These are phyloP conservation scores for Straminergon stramineum DNA, from an alignment of 225 moss, liverwort and hornwort species.

Conservation along the genomic window DNA sequence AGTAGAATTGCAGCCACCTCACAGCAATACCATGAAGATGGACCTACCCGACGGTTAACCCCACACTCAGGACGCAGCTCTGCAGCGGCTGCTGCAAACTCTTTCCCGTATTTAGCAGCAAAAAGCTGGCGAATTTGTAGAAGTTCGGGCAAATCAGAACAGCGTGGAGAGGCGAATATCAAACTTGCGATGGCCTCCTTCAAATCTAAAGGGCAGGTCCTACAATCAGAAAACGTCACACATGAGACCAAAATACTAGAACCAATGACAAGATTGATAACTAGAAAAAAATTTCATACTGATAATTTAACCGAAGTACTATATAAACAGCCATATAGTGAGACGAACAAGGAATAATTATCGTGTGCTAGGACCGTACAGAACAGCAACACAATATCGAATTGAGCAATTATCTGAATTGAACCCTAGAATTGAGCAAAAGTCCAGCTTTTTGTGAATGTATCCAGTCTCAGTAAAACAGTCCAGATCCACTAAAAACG, in stretches of 20 bases:
- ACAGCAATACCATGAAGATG: background rate
- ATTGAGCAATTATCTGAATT: background rate
- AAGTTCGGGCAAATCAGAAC: constrained; percentile 91
- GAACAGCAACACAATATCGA: background rate
- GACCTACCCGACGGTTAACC: constrained; percentile 86
- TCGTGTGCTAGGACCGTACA: background rate
- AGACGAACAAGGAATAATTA: background rate
- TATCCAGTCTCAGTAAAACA: background rate
- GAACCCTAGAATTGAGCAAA: background rate
- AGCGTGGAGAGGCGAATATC: constrained; percentile 92
- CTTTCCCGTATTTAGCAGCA: constrained; percentile 93
- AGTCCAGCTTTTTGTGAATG: background rate
- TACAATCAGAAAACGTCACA: constrained; percentile 17
- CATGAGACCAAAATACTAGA: background rate
- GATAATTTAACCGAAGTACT: background rate
- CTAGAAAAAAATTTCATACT: background rate
- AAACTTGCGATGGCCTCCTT: constrained; percentile 91
- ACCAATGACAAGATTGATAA: background rate
- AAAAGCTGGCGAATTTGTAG: constrained; percentile 84
- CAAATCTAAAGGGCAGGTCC: constrained; percentile 81
- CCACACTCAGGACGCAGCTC: constrained; percentile 95
- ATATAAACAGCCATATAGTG: background rate
- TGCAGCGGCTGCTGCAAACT: constrained; percentile 88
- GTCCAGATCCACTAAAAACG: background rate
- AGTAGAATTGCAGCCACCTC: background rate